Conservation (phyloP, 352 stramenopile genomes). For the Phytophthora idaei region DNA sequence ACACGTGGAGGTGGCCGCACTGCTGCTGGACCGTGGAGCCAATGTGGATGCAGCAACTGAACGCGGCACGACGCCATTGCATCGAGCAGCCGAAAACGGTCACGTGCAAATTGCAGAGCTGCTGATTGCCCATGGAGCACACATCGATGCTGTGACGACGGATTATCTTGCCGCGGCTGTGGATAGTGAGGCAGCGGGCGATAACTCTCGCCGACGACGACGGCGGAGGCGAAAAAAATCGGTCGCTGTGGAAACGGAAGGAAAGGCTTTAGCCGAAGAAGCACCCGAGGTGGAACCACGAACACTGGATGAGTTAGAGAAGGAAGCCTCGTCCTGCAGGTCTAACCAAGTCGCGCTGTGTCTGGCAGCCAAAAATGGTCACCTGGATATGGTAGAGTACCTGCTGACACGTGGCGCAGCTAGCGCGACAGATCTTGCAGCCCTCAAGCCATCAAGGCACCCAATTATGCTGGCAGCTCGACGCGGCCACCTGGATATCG, state of each 20-base stretch:
- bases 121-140: conserved; percentile 54
- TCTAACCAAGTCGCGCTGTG: conserved; percentile 48
- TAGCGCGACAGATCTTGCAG: conserved; percentile 27
- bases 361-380: conserved; percentile 56
- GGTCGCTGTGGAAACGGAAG: conserved; percentile 28
- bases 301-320: conserved; percentile 31
- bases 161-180: conserved; percentile 47
- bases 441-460: conserved; percentile 38
- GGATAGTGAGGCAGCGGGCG: conserved; percentile 8
- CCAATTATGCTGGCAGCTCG: conserved; percentile 51
- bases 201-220: conserved; percentile 19
- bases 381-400: conserved; percentile 60
- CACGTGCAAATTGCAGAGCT: conserved; percentile 57
- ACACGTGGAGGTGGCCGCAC: conserved; percentile 45
- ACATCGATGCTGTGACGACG: conserved; percentile 62
- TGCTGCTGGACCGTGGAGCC: conserved; percentile 47
- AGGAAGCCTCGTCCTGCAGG: conserved; percentile 24
- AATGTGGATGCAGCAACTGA: conserved; percentile 58
- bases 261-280: conserved; percentile 18
- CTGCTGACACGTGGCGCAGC: conserved; percentile 33
- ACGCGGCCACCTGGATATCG: conserved; percentile 52
- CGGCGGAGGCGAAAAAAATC: conserved; percentile 31
- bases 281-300: conserved; percentile 11
- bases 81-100: conserved; percentile 57
- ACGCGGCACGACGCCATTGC: conserved; percentile 55